Evolutionary conservation across 768 basidiomycete species (phyloP).

Genomic region (Hortiboletus campestris): DNA sequence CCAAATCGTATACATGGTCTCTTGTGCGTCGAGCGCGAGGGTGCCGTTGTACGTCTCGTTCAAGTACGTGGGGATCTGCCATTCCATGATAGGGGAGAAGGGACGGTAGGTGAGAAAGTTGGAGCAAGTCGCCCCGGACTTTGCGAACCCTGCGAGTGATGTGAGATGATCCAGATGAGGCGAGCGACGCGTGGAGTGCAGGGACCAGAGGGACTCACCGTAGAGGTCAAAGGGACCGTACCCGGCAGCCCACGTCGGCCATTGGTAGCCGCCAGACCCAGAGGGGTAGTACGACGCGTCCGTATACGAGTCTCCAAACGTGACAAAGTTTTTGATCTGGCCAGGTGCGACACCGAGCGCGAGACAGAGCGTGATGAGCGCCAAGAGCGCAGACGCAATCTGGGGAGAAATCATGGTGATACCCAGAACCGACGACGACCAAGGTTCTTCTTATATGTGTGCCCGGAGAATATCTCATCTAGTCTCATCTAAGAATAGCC

Average conservation of each 20-base stretch:
- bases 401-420: neutral
- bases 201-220: constrained; percentile 26
- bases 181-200: no score
- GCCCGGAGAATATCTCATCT: no score
- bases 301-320: constrained; percentile 68
- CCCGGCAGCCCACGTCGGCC: constrained; percentile 60
- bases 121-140: constrained; percentile 63
- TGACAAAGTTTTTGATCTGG: constrained; percentile 63
- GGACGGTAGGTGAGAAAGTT: constrained; percentile 58
- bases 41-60: constrained; percentile 41
- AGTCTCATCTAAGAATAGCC: no score
- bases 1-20: constrained; percentile 66
- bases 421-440: neutral
- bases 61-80: constrained; percentile 49
- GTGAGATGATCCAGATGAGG: neutral
- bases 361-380: constrained; percentile 6
- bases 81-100: constrained; percentile 54
- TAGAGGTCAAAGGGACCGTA: constrained; percentile 53
- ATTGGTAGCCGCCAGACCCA: constrained; percentile 45
- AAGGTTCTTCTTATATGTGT: neutral
- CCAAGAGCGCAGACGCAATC: constrained; percentile 10
- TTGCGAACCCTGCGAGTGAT: constrained; percentile 41
- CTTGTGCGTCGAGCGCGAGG: constrained; percentile 32
- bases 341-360: constrained; percentile 31
- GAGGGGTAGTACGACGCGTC: constrained; percentile 42